A percentile compares a stretch with the other conserved stretches of the same genome.
Evolutionary conservation across 2,329 filamentous ascomycete genomes (phyloP).

Genomic region (Colletotrichum simmondsii): DNA sequence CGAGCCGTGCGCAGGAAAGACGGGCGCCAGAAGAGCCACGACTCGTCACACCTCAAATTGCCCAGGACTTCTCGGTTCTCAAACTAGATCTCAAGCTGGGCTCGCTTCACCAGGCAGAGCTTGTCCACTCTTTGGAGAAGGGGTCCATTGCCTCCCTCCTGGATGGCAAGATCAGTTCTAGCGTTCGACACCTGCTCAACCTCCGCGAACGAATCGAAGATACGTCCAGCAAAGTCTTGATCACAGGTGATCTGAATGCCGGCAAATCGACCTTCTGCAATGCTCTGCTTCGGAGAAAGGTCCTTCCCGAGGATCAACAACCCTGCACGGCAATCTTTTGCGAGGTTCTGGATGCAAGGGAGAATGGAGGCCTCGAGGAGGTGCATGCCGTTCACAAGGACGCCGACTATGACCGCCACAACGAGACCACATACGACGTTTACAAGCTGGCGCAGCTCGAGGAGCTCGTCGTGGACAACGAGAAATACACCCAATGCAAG

Average conservation of each 20-base stretch:
- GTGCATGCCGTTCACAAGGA: slow-evolving; percentile 94
- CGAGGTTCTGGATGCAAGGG: slow-evolving; percentile 91
- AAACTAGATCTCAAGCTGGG: slow-evolving; percentile 96
- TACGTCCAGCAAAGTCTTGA: slow-evolving; percentile 94
- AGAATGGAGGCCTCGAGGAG: slow-evolving; percentile 92
- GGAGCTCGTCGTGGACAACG: slow-evolving; percentile 88
- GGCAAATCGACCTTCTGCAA: slow-evolving; percentile 99
- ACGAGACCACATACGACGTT: slow-evolving; percentile 94
- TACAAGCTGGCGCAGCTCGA: slow-evolving; percentile 83
- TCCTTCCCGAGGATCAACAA: slow-evolving; percentile 96
- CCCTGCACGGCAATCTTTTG: slow-evolving; percentile 99
- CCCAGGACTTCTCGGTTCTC: slow-evolving; percentile 93
- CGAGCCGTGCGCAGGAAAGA: slow-evolving; percentile 75
- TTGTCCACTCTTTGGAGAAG: slow-evolving; percentile 96
- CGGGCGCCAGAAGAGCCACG: slow-evolving; percentile 77
- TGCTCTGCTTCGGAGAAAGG: slow-evolving; percentile 89
- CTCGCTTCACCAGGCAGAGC: slow-evolving; percentile 83
- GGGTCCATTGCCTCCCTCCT: slow-evolving; percentile 88
- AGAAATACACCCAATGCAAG: slow-evolving; percentile 93
- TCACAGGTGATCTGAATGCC: slow-evolving; percentile 96
- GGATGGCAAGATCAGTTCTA: slow-evolving; percentile 94
- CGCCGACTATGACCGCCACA: slow-evolving; percentile 82
- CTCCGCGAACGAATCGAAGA: slow-evolving; percentile 96
- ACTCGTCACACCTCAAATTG: slow-evolving; percentile 90
- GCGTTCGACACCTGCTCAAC: slow-evolving; percentile 87